Evolutionary conservation across 805 yeast genomes (phyloP), one percentile per base, ranked within the genome.

Genomic region (Wickerhamiella allomyrinae): DNA sequence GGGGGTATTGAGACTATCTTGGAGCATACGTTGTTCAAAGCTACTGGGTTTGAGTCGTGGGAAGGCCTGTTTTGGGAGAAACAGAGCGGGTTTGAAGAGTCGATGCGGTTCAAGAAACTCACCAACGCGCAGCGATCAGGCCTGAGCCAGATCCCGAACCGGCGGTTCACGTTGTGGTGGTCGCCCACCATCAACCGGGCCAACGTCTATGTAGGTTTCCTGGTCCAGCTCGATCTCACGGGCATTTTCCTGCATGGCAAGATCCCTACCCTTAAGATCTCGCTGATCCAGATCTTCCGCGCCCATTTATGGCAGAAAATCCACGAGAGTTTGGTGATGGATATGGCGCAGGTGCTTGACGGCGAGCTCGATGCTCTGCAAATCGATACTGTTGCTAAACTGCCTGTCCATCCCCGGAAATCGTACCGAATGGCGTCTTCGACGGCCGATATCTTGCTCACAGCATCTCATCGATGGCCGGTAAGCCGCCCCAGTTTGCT

Each of bases 301-400:
- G 97, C 98, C 0, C 99, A 91, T 66, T 71, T 91, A 55, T 91
- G 99, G 99, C 99, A 91, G 59, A 91, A 93, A 60, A 91, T 91
- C 42, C 99, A 91, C 58, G 99, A 91, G 61, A 79, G 93, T 61
- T 68, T 91, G 39, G 95, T 91, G 3, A 83, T 84, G 57, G 98
- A 91, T 66, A 54, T 91, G 23, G 86, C 95, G 54, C 96, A 87
- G 56, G 89, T 86, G 14, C 63, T 91, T 19, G 98, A 91, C 59
- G 77, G 77, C 40, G 94, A 91, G 58, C 63, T 85, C 57, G 91
- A 84, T 52, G 77, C 77, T 2, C 61, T 91, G 24, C 87, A 79
- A 50, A 78, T 89, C 45, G 95, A 83, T 50, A 68, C 73, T 40
- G 95, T 91, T 5, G 84, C 81, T 44, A 91, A 91, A 57, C 85